Percentiles rank a stretch among this genome's conserved stretches.
Evolutionary conservation across 2,329 filamentous ascomycete species (phyloP).

Genomic region (Verticillium albo-atrum): DNA sequence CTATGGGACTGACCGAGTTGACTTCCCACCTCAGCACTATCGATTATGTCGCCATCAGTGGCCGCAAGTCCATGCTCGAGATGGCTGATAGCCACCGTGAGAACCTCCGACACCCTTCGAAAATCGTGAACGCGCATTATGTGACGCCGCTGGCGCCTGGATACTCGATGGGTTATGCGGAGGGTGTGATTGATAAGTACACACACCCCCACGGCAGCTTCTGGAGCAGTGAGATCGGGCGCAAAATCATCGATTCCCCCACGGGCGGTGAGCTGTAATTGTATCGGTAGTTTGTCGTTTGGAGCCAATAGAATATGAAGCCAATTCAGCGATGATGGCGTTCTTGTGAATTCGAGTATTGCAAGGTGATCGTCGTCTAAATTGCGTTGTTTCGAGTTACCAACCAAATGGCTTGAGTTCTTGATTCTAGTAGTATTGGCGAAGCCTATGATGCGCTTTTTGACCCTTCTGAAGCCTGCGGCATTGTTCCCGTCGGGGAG

Average conservation of each 20-base stretch:
- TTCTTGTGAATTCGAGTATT: not conserved
- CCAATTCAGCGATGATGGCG: not conserved
- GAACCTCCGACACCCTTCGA: slow-evolving; percentile 19
- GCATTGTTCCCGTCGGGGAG: not conserved
- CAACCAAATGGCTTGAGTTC: too few species aligned
- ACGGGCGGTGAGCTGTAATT: slow-evolving; percentile 21
- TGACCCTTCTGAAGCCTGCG: too few species aligned
- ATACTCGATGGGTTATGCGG: slow-evolving; percentile 24
- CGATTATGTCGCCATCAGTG: slow-evolving; percentile 17
- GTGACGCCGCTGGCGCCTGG: slow-evolving; percentile 18
- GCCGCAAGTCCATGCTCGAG: slow-evolving; percentile 19
- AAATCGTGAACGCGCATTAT: slow-evolving; percentile 19
- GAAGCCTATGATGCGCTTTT: too few species aligned
- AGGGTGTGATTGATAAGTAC: slow-evolving; percentile 22
- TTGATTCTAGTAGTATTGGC: too few species aligned
- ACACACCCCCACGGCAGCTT: slow-evolving; percentile 23
- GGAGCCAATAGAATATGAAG: not conserved
- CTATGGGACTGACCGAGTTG: slow-evolving; percentile 15
- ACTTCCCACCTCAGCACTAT: slow-evolving; percentile 16
- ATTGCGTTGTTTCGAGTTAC: too few species aligned
- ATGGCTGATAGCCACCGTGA: slow-evolving; percentile 20
- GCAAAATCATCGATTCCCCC: slow-evolving; percentile 22
- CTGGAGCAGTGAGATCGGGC: slow-evolving; percentile 22
- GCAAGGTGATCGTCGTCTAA: not conserved
- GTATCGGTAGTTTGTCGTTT: not conserved